phyloP scores from a whole-genome alignment of 2,329 filamentous ascomycete species.

The Escovopsis weberi region DNA sequence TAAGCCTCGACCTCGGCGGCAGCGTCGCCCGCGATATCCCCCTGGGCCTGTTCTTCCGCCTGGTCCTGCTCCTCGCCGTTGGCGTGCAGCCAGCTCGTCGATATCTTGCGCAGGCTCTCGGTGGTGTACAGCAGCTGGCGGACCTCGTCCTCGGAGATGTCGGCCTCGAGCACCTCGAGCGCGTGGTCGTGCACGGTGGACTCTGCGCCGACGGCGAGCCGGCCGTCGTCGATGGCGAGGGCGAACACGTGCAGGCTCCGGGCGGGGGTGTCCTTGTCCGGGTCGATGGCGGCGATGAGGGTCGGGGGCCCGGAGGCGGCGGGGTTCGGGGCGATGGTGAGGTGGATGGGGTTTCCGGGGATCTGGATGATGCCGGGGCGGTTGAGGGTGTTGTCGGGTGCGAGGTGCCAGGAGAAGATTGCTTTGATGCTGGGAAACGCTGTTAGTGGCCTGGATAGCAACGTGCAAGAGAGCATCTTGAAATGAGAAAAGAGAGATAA shows the following conservation, averaged over 20 bases:
- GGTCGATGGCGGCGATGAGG: conserved; percentile 28
- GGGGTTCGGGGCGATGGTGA: conserved; percentile 15
- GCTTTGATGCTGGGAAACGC: conserved; percentile 34
- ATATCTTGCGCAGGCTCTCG: conserved; percentile 33
- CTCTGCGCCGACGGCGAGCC: conserved; percentile 17
- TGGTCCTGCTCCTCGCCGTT: conserved; percentile 6
- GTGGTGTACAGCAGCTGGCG: conserved; percentile 29
- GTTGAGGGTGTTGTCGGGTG: conserved; percentile 30
- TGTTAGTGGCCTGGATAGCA: conserved; percentile 7
- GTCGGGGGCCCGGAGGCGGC: conserved; percentile 10
- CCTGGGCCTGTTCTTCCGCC: conserved; percentile 2
- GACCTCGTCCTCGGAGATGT: conserved; percentile 24
- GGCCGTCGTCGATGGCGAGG: conserved; percentile 17
- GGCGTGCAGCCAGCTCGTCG: conserved; percentile 10
- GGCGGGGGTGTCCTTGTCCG: conserved; percentile 12
- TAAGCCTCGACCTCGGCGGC: neutral
- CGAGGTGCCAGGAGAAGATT: conserved; percentile 50
- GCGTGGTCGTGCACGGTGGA: conserved; percentile 12
- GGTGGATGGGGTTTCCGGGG: conserved; percentile 50
- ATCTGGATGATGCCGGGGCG: conserved; percentile 35
- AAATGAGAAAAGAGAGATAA: neutral
- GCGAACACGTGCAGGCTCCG: conserved; percentile 18
- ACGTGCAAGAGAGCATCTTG: neutral
- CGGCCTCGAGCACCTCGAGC: conserved; percentile 16
- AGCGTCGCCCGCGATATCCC: conserved; percentile 3